Evolutionary conservation across 2,329 filamentous ascomycete species (phyloP).

Genomic region (Westerdykella sp.): DNA sequence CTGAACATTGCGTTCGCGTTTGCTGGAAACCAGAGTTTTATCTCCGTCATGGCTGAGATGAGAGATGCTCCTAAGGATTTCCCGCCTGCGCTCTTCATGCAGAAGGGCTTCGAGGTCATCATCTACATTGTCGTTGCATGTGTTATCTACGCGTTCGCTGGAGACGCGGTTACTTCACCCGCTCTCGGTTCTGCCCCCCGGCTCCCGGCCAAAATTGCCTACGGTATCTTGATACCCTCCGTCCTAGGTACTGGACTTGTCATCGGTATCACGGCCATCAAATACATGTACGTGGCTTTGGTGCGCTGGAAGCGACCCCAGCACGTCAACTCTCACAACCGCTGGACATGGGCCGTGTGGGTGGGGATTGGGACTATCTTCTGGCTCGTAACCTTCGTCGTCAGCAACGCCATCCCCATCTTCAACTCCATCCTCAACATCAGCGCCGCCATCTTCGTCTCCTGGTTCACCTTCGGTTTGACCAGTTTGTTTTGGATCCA

Average conservation of each 20-base stretch:
- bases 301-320: slow-evolving; percentile 41
- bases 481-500: slow-evolving; percentile 44
- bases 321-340: slow-evolving; percentile 39
- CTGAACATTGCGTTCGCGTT: slow-evolving; percentile 66
- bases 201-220: slow-evolving; percentile 58
- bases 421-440: slow-evolving; percentile 61
- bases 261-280: slow-evolving; percentile 60
- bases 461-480: slow-evolving; percentile 57
- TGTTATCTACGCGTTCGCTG: slow-evolving; percentile 63
- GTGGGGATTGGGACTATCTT: slow-evolving; percentile 51
- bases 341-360: slow-evolving; percentile 54
- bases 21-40: slow-evolving; percentile 59
- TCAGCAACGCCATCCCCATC: slow-evolving; percentile 41
- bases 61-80: slow-evolving; percentile 52
- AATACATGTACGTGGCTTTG: slow-evolving; percentile 58
- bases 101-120: slow-evolving; percentile 51
- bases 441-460: slow-evolving; percentile 52
- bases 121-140: slow-evolving; percentile 58
- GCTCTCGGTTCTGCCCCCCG: slow-evolving; percentile 57
- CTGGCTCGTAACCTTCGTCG: slow-evolving; percentile 50
- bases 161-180: slow-evolving; percentile 55
- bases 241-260: slow-evolving; percentile 67
- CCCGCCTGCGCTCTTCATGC: slow-evolving; percentile 55
- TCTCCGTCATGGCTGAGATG: slow-evolving; percentile 60
- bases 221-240: slow-evolving; percentile 61